A percentile compares a stretch with the other conserved stretches of the same genome.
These are phyloP conservation scores for Penicillium soppii DNA, from an alignment of 495 filamentous ascomycete species.

Conservation along the genomic window DNA sequence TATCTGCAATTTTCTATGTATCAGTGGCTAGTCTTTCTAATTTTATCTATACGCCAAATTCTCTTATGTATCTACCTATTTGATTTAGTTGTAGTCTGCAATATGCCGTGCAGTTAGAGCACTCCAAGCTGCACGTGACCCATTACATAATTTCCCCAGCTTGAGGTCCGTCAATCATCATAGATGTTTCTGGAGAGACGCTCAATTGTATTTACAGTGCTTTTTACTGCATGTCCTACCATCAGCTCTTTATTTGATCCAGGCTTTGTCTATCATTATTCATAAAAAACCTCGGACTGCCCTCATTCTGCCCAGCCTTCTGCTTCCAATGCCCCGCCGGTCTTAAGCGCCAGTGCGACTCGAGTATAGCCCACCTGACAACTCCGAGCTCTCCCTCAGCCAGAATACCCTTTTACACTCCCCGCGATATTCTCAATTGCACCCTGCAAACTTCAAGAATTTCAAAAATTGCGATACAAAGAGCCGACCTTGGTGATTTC, in stretches of 20 bases:
- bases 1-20: no score
- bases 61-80: no score
- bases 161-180: constrained; percentile 8
- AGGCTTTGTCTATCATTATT: background rate
- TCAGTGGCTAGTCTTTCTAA: no score
- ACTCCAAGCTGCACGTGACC: background rate
- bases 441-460: background rate
- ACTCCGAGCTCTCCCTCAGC: constrained; percentile 7
- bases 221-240: constrained; percentile 1
- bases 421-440: constrained; percentile 1
- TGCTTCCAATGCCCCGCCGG: constrained; percentile 35
- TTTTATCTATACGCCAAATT: no score
- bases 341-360: constrained; percentile 48
- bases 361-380: constrained; percentile 25
- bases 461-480: background rate
- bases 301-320: constrained; percentile 8
- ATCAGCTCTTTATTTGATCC: constrained; percentile 3
- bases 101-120: background rate
- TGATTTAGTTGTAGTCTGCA: no score
- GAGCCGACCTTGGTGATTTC: constrained; percentile 1
- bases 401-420: constrained; percentile 1
- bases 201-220: background rate
- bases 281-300: background rate
- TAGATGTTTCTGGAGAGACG: background rate
- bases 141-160: constrained; percentile 12